Evolutionary conservation across 768 basidiomycete genomes (phyloP).

Genomic region (Suillus subluteus): DNA sequence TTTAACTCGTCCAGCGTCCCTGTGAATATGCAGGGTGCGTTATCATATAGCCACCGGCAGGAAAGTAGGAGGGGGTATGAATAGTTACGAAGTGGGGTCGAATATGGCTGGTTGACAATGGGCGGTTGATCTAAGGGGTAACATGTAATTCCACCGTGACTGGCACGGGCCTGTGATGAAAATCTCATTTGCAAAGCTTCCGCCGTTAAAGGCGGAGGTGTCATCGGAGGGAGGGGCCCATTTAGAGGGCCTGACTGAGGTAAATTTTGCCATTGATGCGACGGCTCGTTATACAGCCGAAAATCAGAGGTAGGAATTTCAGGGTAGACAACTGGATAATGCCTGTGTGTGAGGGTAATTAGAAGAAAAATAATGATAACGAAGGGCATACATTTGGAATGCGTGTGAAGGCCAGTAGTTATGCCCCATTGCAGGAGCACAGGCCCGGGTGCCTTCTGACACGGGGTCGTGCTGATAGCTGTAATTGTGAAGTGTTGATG

Average conservation of each 20-base stretch:
- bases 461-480: not conserved
- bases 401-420: too few relatives aligned
- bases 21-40: not conserved
- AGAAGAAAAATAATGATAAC: not conserved
- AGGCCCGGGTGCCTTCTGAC: not conserved
- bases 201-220: not conserved
- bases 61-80: too few relatives aligned
- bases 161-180: not conserved
- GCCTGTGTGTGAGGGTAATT: not conserved
- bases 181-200: not conserved
- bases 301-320: not conserved
- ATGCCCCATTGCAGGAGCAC: not conserved
- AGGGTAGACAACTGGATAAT: not conserved
- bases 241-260: not conserved
- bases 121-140: not conserved
- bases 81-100: not conserved
- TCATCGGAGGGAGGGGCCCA: not conserved
- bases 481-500: not conserved
- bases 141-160: not conserved
- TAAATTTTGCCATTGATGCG: not conserved
- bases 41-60: not conserved
- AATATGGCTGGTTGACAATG: not conserved
- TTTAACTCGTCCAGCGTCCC: not conserved
- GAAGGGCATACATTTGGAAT: too few relatives aligned
- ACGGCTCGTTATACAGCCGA: not conserved